These are phyloP conservation scores for Yamadazyma olivae DNA, from an alignment of 805 yeast species.

Conservation along the genomic window DNA sequence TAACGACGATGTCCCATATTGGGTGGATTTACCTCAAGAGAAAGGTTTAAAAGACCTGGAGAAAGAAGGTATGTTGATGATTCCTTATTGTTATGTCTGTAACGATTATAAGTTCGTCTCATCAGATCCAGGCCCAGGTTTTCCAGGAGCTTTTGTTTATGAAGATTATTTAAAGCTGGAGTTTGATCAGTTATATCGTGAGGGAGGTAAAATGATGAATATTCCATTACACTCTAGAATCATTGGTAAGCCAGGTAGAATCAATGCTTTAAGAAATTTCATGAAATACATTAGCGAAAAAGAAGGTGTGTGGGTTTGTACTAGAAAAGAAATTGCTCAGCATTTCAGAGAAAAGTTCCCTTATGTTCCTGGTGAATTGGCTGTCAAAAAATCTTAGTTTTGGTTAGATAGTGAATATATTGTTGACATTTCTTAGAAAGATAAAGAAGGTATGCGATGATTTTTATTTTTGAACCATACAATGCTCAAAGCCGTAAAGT, in stretches of 20 bases:
- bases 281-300: conserved; percentile 28
- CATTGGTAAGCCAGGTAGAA: conserved; percentile 34
- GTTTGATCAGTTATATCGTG: conserved; percentile 25
- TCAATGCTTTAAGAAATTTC: conserved; percentile 30
- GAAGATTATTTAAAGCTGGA: conserved; percentile 12
- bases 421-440: too few species aligned
- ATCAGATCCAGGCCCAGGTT: conserved; percentile 6
- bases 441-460: too few species aligned
- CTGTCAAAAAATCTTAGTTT: too few species aligned
- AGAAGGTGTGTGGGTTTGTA: conserved; percentile 35
- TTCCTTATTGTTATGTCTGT: conserved; percentile 26
- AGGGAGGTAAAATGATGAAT: conserved; percentile 35
- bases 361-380: conserved; percentile 12
- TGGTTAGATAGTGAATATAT: too few species aligned
- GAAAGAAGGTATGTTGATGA: conserved; percentile 21
- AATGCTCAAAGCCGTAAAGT: too few species aligned
- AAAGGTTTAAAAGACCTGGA: conserved; percentile 14
- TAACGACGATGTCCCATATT: conserved; percentile 35
- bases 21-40: conserved; percentile 26
- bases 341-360: conserved; percentile 19
- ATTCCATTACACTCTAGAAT: conserved; percentile 34
- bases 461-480: too few species aligned
- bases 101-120: conserved; percentile 23
- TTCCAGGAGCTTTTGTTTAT: conserved; percentile 11
- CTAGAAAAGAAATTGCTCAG: conserved; percentile 32